These are phyloP conservation scores for Ascochyta koolunga DNA, from an alignment of 2,329 filamentous ascomycete genomes.

Conservation along the genomic window DNA sequence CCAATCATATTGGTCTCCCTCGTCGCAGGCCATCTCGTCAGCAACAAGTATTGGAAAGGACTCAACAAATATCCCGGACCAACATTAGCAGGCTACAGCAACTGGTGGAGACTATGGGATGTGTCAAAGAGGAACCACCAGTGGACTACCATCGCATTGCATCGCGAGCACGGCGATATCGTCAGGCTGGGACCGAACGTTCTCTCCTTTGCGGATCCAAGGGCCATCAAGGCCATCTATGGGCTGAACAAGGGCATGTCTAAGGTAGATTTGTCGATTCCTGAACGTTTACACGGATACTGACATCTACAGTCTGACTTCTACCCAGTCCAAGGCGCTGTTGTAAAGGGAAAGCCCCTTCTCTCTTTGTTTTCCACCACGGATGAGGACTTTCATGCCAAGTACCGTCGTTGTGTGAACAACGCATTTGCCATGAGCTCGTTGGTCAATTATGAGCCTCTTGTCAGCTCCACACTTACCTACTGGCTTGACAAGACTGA, in stretches of 20 bases:
- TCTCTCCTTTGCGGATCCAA: conserved; percentile 75
- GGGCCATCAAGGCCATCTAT: conserved; percentile 77
- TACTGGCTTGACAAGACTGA: conserved; percentile 66
- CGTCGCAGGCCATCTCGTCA: conserved; percentile 45
- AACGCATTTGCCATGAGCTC: conserved; percentile 78
- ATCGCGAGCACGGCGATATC: conserved; percentile 73
- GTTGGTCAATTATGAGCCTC: conserved; percentile 78
- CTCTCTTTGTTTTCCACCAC: conserved; percentile 78
- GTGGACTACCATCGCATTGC: conserved; percentile 69
- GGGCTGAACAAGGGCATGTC: conserved; percentile 80
- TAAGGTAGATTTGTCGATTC: conserved; percentile 61
- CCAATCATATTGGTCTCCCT: conserved; percentile 44
- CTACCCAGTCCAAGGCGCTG: conserved; percentile 77
- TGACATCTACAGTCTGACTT: conserved; percentile 70
- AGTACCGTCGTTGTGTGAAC: conserved; percentile 76
- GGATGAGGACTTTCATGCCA: conserved; percentile 76
- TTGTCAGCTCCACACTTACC: conserved; percentile 76
- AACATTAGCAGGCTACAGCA: conserved; percentile 68
- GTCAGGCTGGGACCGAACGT: conserved; percentile 77
- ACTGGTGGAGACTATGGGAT: conserved; percentile 77
- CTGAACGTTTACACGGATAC: not conserved
- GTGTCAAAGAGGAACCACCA: conserved; percentile 70
- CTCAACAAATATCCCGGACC: conserved; percentile 76
- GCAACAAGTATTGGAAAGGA: conserved; percentile 60
- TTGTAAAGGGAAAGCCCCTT: conserved; percentile 70